These are phyloP conservation scores for Globisporangium solare DNA, from an alignment of 352 stramenopile genomes.

Conservation along the genomic window DNA sequence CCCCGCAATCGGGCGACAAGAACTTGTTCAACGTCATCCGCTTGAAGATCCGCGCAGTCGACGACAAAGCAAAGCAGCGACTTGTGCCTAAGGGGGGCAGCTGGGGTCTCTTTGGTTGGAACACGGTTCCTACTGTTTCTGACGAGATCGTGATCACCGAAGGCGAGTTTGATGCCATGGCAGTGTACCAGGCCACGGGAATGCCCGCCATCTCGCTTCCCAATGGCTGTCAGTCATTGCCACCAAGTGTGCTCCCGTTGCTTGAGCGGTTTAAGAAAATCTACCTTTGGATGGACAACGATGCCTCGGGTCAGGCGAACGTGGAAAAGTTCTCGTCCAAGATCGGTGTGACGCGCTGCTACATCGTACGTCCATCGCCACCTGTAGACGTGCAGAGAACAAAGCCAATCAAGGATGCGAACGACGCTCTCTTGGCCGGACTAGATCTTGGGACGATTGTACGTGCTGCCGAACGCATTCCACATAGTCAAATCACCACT, in stretches of 20 bases:
- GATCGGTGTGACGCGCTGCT: slow-evolving; percentile 88
- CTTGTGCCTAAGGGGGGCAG: slow-evolving; percentile 90
- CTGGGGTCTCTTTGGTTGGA: slow-evolving; percentile 99
- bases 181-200: slow-evolving; percentile 95
- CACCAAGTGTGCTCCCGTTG: slow-evolving; percentile 92
- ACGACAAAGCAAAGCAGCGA: slow-evolving; percentile 85
- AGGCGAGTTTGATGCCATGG: slow-evolving; percentile 96
- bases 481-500: slow-evolving; percentile 92
- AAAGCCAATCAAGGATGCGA: slow-evolving; percentile 93
- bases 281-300: slow-evolving; percentile 99
- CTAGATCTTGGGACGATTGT: slow-evolving; percentile 89
- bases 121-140: slow-evolving; percentile 89
- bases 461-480: slow-evolving; percentile 70
- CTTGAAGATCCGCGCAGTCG: slow-evolving; percentile 80
- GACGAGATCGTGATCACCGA: slow-evolving; percentile 96
- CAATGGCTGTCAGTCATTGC: slow-evolving; percentile 96
- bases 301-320: slow-evolving; percentile 91
- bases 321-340: slow-evolving; percentile 97
- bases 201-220: slow-evolving; percentile 92
- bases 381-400: slow-evolving; percentile 34
- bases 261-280: slow-evolving; percentile 97
- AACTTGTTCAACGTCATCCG: slow-evolving; percentile 78
- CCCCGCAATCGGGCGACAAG: slow-evolving; percentile 37
- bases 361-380: slow-evolving; percentile 83
- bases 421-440: slow-evolving; percentile 93